A percentile compares a stretch with the other conserved stretches of the same genome.
phyloP scores from a whole-genome alignment of 2,329 filamentous ascomycete species.

The Xylaria digitata region DNA sequence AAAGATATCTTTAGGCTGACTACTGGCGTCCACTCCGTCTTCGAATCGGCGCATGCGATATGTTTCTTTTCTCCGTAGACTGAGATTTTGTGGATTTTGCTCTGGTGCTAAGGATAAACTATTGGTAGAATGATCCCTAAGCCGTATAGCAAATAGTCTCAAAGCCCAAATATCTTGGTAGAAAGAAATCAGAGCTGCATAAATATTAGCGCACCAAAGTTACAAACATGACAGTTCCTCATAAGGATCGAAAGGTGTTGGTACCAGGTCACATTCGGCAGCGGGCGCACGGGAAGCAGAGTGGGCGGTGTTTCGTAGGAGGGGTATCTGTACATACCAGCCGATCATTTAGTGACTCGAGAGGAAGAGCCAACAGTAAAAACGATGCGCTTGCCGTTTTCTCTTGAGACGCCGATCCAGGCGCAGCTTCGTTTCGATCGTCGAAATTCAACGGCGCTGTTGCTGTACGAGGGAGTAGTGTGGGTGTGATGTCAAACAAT shows the following conservation, averaged over 20 bases:
- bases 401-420: conserved; percentile 45
- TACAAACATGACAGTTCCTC: not conserved
- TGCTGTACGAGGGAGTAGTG: conserved; percentile 17
- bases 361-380: conserved; percentile 35
- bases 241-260: not conserved
- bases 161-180: not conserved
- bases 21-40: not conserved
- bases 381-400: conserved; percentile 40
- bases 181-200: not conserved
- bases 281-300: not conserved
- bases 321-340: not conserved
- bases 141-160: not conserved
- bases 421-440: conserved; percentile 41
- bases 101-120: not conserved
- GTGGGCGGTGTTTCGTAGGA: not conserved
- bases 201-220: not conserved
- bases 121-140: not conserved
- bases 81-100: not conserved
- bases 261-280: not conserved
- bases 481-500: conserved; percentile 20
- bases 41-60: not conserved
- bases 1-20: not conserved
- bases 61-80: not conserved
- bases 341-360: conserved; percentile 33
- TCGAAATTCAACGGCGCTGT: conserved; percentile 24